Evolutionary conservation across 208 protist genomes (phyloP), one percentile per base, ranked within the genome.

Genomic region (Trypanosoma scelopori): DNA sequence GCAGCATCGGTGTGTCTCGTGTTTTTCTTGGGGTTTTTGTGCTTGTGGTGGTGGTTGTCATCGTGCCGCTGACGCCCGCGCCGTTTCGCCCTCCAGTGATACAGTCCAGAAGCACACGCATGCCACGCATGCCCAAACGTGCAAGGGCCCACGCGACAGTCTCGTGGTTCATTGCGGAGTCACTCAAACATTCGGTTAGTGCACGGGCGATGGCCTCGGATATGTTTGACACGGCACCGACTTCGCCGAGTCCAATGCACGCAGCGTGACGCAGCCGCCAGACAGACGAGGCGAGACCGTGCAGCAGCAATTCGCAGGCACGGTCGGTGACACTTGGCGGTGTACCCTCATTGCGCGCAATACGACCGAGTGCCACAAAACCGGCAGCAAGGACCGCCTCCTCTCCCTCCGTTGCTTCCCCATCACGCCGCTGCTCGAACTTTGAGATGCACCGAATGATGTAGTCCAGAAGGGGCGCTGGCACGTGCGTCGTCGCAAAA

Each of bases 191-290:
- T n/a, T 32, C 25, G 18, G 51, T 39, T 35, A 74, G 48, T 25
- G 22, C 45, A 16, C 5, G 27, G n/a, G 64, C 48, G 28, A 68
- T 51, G 11, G n/a, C 25, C 23, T 67, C 56, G 5, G 53, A 12
- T 28, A 23, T 63, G 32, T 69, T 70, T 20, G 61, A 50, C 22
- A 69, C 20, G 1, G 64, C 48, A 0, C 76, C 82, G 5, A 89
- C 28, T 37, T 74, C 67, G 13, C 82, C 82, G 1, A 92, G 76
- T 15, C 78, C 82, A 45, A 87, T 65, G 55, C 81, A 87, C 18
- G 82, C 82, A 7, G 67, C 79, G 58, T 85, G 77, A 42, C 85
- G 81, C 66, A 91, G 63, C 3, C 72, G 62, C 74, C 71, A 77
- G 25, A 57, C 66, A 5, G 76, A 61, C 39, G 84, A 63, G 30